These are phyloP conservation scores for Talaromyces sp. DNA, from an alignment of 2,329 filamentous ascomycete genomes.

Conservation along the genomic window DNA sequence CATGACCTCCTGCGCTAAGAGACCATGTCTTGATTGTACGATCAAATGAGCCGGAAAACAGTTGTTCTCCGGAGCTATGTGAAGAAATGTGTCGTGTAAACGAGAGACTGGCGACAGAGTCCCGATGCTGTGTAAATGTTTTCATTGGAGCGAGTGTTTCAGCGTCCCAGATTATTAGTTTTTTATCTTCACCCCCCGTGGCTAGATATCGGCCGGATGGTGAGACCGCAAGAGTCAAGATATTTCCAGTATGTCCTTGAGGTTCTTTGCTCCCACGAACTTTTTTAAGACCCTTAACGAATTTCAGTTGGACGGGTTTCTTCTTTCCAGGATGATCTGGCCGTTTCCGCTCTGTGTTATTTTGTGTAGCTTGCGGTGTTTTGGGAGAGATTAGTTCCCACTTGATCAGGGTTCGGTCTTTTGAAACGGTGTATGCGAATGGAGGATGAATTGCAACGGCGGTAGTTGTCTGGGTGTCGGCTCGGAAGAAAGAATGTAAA, in stretches of 20 bases:
- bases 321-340: conserved; percentile 56
- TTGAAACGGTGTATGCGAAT: conserved; percentile 83
- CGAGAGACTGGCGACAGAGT: conserved; percentile 76
- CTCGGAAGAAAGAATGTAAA: conserved; percentile 69
- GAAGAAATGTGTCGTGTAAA: conserved; percentile 72
- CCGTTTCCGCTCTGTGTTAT: conserved; percentile 60
- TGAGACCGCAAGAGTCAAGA: conserved; percentile 80
- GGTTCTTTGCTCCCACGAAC: conserved; percentile 43
- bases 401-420: conserved; percentile 80
- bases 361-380: conserved; percentile 17
- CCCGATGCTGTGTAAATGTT: conserved; percentile 87
- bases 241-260: conserved; percentile 74
- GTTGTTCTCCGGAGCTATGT: conserved; percentile 64
- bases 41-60: conserved; percentile 88
- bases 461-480: conserved; percentile 74
- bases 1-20: conserved; percentile 70
- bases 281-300: conserved; percentile 49
- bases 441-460: conserved; percentile 75
- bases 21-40: conserved; percentile 95
- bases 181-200: conserved; percentile 81
- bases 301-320: conserved; percentile 46
- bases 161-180: conserved; percentile 85
- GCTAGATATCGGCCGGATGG: conserved; percentile 87
- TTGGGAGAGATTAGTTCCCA: conserved; percentile 69
- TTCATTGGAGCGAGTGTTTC: conserved; percentile 72